These are phyloP conservation scores for Boletus reticulatus DNA, from an alignment of 768 basidiomycete species.

Conservation along the genomic window DNA sequence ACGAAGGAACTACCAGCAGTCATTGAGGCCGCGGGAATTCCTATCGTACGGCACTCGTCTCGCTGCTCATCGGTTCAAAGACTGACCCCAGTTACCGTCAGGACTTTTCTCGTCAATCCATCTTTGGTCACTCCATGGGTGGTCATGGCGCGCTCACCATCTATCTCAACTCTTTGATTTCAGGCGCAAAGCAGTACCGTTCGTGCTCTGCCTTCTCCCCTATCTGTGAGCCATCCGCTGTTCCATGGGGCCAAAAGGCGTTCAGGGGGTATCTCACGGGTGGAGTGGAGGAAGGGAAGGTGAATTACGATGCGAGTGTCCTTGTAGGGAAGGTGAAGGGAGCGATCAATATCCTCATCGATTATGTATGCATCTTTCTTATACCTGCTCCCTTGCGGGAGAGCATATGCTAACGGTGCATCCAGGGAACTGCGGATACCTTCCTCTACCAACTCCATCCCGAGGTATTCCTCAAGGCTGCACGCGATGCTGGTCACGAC, in stretches of 20 bases:
- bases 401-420: background rate
- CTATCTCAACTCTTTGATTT: slow-evolving; percentile 67
- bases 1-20: slow-evolving; percentile 82
- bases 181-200: slow-evolving; percentile 62
- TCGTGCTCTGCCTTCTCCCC: slow-evolving; percentile 91
- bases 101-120: slow-evolving; percentile 82
- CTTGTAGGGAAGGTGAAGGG: slow-evolving; percentile 64
- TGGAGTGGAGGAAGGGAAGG: slow-evolving; percentile 72
- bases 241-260: slow-evolving; percentile 91
- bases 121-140: slow-evolving; percentile 98
- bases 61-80: background rate
- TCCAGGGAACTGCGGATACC: slow-evolving; percentile 74
- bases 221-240: slow-evolving; percentile 80
- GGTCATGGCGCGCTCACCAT: slow-evolving; percentile 93
- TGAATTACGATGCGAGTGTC: slow-evolving; percentile 79
- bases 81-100: slow-evolving; percentile 27
- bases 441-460: slow-evolving; percentile 90
- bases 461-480: slow-evolving; percentile 81
- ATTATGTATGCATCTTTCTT: slow-evolving; percentile 59
- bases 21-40: slow-evolving; percentile 68
- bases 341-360: slow-evolving; percentile 77
- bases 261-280: slow-evolving; percentile 82
- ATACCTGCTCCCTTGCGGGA: background rate
- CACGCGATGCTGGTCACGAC: slow-evolving; percentile 68
- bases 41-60: slow-evolving; percentile 55